Base-by-base conservation (phyloP, 306 rosid genomes). In the Quercus cerris region DNA sequence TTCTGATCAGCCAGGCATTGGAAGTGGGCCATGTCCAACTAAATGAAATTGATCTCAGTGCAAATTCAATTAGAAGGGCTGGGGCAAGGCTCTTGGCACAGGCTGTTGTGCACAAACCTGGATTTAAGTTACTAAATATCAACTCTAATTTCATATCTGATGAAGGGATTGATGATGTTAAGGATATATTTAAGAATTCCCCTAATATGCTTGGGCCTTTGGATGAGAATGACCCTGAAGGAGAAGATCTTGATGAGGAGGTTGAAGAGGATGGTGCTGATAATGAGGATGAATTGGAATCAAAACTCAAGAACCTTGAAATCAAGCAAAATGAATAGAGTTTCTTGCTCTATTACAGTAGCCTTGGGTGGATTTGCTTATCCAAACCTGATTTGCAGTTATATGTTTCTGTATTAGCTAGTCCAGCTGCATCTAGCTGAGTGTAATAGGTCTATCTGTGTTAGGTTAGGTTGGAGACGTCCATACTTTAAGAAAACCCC, bases 151-250 rank as follows among this genome's bases (percentile, higher is more conserved):
- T 71, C 78, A 90, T 94, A 85, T 90, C 95, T 27, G 94, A 94
- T 19, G 98, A 90, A 72, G 97, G 98, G 75, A 84, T 94, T 76
- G 91, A 82, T 31, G 94, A 89, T 66, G 85, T 94, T 75, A 84
- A 87, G 59, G 77, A 81, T 10, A 81, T 89, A 59, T 94, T 94
- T 56, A 81, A 90, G 87, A 86, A 76, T 79, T 85, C 86, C 13
- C 94, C 91, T 18, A 73, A 82, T 56, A 12, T 81, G 81, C 88
- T 94, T 67, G 97, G 97, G 75, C 90, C 88, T 55, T 84, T 94
- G 92, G 98, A 94, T 85, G 98, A 94, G 79, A 94, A 91, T 61
- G 88, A 91, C 66, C 98, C 98, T 6, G 94, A 94, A 15, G 98
- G 98, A 1, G 93, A 90, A 82, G 91, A 92, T 51, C 9, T 66